phyloP scores from a whole-genome alignment of 2,329 filamentous ascomycete species.

The Pezizomycotina sp. region DNA sequence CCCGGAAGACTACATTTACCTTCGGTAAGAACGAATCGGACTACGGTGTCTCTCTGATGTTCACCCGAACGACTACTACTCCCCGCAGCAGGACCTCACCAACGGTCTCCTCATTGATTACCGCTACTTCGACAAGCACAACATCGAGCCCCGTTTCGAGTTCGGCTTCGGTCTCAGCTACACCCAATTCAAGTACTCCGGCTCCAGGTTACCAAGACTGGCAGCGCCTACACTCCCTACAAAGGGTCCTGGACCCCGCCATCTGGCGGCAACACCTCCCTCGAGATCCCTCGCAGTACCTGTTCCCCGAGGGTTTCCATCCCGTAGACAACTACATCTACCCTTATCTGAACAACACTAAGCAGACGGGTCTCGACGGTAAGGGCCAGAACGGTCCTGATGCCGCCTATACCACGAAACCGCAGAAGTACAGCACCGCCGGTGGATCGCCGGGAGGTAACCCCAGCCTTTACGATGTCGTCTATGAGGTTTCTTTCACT shows the following conservation, averaged over 20 bases:
- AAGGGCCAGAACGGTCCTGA: conserved; percentile 48
- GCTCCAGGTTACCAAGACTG: conserved; percentile 41
- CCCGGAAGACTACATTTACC: conserved; percentile 38
- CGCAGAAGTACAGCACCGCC: conserved; percentile 46
- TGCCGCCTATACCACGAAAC: conserved; percentile 38
- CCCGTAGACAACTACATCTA: conserved; percentile 43
- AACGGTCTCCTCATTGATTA: conserved; percentile 76
- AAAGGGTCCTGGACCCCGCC: conserved; percentile 40
- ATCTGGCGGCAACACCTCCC: conserved; percentile 39
- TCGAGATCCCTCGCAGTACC: conserved; percentile 46
- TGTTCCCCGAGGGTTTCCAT: conserved; percentile 46
- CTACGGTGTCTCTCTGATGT: conserved; percentile 28
- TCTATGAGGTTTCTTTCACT: conserved; percentile 50
- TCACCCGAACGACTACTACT: conserved; percentile 14
- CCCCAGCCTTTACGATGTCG: conserved; percentile 46
- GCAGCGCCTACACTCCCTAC: conserved; percentile 34
- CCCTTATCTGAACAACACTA: conserved; percentile 51
- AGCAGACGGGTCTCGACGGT: conserved; percentile 40
- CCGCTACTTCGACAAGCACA: conserved; percentile 51
- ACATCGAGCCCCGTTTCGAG: conserved; percentile 55
- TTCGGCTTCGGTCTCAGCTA: conserved; percentile 71
- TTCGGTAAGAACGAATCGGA: conserved; percentile 35
- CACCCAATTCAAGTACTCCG: conserved; percentile 60
- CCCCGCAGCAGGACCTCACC: conserved; percentile 39
- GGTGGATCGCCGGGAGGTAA: conserved; percentile 46